These are phyloP conservation scores for Plasmodium adleri DNA, from an alignment of 169 alveolate species.

Conservation along the genomic window DNA sequence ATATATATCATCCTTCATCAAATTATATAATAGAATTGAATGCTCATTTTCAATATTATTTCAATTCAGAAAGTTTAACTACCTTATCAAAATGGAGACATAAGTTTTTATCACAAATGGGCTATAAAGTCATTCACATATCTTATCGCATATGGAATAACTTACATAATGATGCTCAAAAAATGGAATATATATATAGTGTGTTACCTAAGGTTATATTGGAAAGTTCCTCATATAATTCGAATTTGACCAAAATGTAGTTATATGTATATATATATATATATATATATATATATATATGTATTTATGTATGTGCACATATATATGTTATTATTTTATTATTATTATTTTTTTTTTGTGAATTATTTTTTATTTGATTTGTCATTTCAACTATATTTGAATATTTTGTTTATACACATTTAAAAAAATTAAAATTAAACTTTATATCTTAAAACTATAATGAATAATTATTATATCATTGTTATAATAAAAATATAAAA, in stretches of 20 bases:
- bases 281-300: neutral
- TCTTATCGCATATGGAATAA: conserved; percentile 83
- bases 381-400: neutral
- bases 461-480: too few relatives aligned
- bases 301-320: neutral
- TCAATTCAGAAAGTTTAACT: conserved; percentile 51
- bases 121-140: conserved; percentile 81
- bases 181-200: conserved; percentile 62
- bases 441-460: too few relatives aligned
- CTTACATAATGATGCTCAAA: conserved; percentile 79
- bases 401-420: conserved; percentile 3
- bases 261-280: neutral
- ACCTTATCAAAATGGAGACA: conserved; percentile 81
- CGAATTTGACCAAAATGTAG: neutral
- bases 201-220: conserved; percentile 55
- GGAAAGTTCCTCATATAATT: conserved; percentile 10
- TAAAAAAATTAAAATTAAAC: neutral
- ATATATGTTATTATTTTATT: neutral
- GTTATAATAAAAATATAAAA: too few relatives aligned
- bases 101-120: conserved; percentile 83
- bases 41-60: conserved; percentile 67
- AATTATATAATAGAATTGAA: conserved; percentile 66
- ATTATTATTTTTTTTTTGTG: neutral
- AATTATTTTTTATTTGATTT: neutral
- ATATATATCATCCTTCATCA: conserved; percentile 57